These are phyloP conservation scores for Termitomyces sp. DNA, from an alignment of 768 basidiomycete species.

Conservation along the genomic window DNA sequence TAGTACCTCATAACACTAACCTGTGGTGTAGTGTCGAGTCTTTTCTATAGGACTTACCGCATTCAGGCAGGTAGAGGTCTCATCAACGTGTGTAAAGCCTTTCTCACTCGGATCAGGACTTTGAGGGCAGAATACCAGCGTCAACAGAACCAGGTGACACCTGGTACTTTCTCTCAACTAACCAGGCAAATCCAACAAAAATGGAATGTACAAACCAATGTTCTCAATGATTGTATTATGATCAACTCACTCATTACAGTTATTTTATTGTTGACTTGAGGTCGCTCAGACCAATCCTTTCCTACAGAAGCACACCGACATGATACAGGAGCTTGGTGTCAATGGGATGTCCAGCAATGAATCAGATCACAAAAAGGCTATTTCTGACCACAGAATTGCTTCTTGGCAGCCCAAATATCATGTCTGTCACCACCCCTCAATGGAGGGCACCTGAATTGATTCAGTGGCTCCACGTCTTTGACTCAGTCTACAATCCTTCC, in stretches of 20 bases:
- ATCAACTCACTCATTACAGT: neutral
- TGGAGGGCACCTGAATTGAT: constrained; percentile 15
- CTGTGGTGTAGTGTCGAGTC: too few relatives aligned
- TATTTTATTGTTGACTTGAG: constrained; percentile 6
- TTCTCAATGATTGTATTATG: too few relatives aligned
- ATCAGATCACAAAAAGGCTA: constrained; percentile 12
- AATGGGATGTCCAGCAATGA: constrained; percentile 25
- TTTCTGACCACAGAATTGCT: neutral
- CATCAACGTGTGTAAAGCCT: too few relatives aligned
- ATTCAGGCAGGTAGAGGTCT: too few relatives aligned
- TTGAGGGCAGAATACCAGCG: too few relatives aligned
- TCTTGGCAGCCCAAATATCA: constrained; percentile 1
- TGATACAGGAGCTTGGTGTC: constrained; percentile 17
- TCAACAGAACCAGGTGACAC: too few relatives aligned
- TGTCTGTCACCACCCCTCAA: constrained; percentile 6
- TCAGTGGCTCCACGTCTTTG: constrained; percentile 16
- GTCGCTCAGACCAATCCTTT: constrained; percentile 1
- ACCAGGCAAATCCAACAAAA: too few relatives aligned
- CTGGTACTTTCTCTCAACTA: too few relatives aligned
- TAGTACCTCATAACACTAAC: too few relatives aligned
- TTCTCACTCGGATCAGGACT: too few relatives aligned
- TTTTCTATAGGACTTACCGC: too few relatives aligned
- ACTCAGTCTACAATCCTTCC: constrained; percentile 9
- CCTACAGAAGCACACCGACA: constrained; percentile 10
- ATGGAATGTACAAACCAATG: too few relatives aligned